Conservation (phyloP, 1,284 basidiomycete genomes). For the Trichosporon sp. region DNA sequence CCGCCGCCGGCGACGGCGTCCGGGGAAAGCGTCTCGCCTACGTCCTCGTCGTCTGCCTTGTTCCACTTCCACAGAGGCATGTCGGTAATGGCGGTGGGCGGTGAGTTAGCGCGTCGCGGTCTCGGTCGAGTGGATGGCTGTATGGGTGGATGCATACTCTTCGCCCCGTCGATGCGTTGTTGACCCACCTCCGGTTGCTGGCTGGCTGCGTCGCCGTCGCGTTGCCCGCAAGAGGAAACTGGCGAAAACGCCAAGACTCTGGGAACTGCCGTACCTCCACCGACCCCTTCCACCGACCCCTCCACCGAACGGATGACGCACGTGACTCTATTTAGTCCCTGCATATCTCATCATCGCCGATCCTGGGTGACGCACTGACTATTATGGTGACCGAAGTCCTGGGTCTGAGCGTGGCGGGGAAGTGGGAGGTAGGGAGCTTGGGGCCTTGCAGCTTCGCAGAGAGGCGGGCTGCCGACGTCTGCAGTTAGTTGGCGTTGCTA, state of each 20-base stretch:
- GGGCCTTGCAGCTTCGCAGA: no score
- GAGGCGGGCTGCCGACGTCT: no score
- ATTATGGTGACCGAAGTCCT: no score
- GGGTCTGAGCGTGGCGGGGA: no score
- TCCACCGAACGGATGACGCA: not conserved
- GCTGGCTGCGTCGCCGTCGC: not conserved
- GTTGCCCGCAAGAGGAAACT: conserved; percentile 1
- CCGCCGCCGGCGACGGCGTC: conserved; percentile 28
- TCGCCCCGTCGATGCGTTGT: not conserved
- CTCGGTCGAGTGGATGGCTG: conserved; percentile 5
- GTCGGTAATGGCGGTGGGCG: not conserved
- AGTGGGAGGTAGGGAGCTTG: no score
- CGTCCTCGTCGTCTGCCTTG: conserved; percentile 26
- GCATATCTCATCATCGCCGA: not conserved
- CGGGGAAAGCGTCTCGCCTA: conserved; percentile 17
- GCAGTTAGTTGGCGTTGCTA: no score
- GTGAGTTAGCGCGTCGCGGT: not conserved
- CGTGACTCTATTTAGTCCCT: not conserved
- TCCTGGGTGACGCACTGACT: not conserved
- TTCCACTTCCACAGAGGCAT: conserved; percentile 17
- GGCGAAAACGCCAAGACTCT: not conserved
- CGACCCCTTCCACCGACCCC: not conserved
- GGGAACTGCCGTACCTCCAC: conserved; percentile 1
- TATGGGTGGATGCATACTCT: conserved; percentile 11
- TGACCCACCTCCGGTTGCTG: not conserved